Evolutionary conservation across 148 eudicot species (phyloP), one percentile per base, ranked within the genome.

Genomic region (Heliamphora exappendiculata): DNA sequence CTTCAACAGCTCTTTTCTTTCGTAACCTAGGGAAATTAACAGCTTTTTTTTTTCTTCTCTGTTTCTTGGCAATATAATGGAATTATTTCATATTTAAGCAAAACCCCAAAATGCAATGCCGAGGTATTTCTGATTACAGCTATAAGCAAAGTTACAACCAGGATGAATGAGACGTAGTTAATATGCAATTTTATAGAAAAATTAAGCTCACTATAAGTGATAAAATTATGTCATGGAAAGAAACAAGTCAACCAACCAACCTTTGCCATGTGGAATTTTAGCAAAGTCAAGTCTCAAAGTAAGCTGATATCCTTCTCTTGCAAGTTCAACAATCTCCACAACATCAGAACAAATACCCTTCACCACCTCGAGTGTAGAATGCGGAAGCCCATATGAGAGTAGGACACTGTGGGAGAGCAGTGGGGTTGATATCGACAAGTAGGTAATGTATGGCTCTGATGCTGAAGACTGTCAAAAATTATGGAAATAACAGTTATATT

Each of bases 341-440:
- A 79, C 93, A 16, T 80, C 80, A 59, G 94, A 86, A 73, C 80
- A 70, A 59, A 87, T 79, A 31, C 78, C 78, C 57, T 84, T 85
- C 31, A 88, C 81, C 86, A 65, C 87, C 65, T 88, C 89, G 13
- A 75, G 74, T 11, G 89, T 84, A 65, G 79, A 71, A 66, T 69
- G 70, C 45, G 89, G 76, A 67, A 87, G 78, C 47, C 76, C 81
- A 63, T 83, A 45, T 70, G 90, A 63, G 31, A 76, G 74, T 62
- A 67, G 59, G 79, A 70, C 49, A 67, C 85, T 81, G 49, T 80
- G 88, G 53, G 86, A 75, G 53, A 91, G 83, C 65, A 91, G 83
- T 17, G 97, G 98, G 10, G 91, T 89, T 47, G 97, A 88, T 79
- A 92, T 84, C n/a, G 98, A 95, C 74, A 95, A 59, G 78, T 92